Conservation (phyloP, 1,139 yeast species). For the Candida albicans region DNA sequence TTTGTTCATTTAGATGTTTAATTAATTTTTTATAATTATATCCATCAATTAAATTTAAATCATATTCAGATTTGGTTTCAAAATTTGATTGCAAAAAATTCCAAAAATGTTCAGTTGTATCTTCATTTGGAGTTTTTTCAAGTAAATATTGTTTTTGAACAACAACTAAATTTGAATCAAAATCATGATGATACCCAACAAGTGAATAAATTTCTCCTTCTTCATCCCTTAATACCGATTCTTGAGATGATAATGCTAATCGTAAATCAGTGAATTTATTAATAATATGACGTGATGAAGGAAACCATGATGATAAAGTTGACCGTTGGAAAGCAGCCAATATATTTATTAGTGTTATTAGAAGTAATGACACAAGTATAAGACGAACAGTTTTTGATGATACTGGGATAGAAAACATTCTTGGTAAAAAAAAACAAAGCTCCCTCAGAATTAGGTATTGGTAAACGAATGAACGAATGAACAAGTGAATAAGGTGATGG, state of each 20-base stretch:
- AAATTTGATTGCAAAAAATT: constrained; percentile 17
- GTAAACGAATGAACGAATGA: too few relatives aligned
- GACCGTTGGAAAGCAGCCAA: constrained; percentile 9
- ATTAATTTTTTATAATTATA: constrained; percentile 22
- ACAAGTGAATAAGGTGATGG: too few relatives aligned
- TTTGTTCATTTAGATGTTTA: constrained; percentile 4
- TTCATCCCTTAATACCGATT: constrained; percentile 4
- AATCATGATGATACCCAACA: constrained; percentile 19
- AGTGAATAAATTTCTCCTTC: constrained; percentile 12
- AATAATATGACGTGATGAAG: constrained; percentile 3
- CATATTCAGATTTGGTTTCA: constrained; percentile 12
- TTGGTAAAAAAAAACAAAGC: too few relatives aligned
- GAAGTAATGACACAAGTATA: constrained; percentile 5
- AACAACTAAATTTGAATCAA: constrained; percentile 17
- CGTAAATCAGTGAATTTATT: constrained; percentile 7
- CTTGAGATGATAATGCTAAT: constrained; percentile 1
- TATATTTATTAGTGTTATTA: constrained; percentile 9
- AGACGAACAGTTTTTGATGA: not conserved
- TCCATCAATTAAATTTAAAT: constrained; percentile 20
- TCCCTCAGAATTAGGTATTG: too few relatives aligned
- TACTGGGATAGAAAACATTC: constrained; percentile 1
- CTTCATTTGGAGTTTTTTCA: constrained; percentile 10
- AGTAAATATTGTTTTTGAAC: constrained; percentile 16
- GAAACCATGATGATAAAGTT: not conserved
- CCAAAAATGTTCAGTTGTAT: constrained; percentile 17